Evolutionary conservation across 2,329 filamentous ascomycete species (phyloP).

Genomic region (Cytospora piceae): DNA sequence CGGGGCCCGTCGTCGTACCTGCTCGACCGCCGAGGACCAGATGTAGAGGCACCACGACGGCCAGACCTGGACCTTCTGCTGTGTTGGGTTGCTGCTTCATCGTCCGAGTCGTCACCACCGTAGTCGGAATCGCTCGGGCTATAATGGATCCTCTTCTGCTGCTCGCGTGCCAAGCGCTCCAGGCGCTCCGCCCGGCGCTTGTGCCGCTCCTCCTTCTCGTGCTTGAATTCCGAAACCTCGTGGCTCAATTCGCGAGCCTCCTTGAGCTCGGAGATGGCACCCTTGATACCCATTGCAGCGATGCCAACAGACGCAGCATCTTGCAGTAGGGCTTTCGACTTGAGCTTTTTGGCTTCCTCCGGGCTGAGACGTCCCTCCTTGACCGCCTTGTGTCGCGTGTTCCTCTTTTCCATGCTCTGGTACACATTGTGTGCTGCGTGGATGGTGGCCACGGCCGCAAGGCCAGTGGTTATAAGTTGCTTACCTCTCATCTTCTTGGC

Average conservation of each 20-base stretch:
- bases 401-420: slow-evolving; percentile 61
- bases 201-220: slow-evolving; percentile 55
- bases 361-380: slow-evolving; percentile 55
- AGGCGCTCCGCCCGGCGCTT: slow-evolving; percentile 48
- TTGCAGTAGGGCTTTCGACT: slow-evolving; percentile 59
- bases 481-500: slow-evolving; percentile 65
- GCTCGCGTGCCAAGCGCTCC: slow-evolving; percentile 9
- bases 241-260: slow-evolving; percentile 55
- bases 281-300: slow-evolving; percentile 61
- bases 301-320: slow-evolving; percentile 63
- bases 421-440: slow-evolving; percentile 64
- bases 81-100: slow-evolving; percentile 33
- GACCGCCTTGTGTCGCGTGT: slow-evolving; percentile 56
- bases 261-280: slow-evolving; percentile 59
- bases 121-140: slow-evolving; percentile 29
- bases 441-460: slow-evolving; percentile 63
- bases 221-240: slow-evolving; percentile 53
- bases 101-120: slow-evolving; percentile 28
- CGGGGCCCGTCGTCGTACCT: slow-evolving; percentile 50
- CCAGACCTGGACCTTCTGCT: slow-evolving; percentile 46
- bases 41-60: slow-evolving; percentile 45
- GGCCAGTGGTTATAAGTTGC: slow-evolving; percentile 60
- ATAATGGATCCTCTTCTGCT: slow-evolving; percentile 21
- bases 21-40: slow-evolving; percentile 44
- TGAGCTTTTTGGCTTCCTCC: slow-evolving; percentile 59